Evolutionary conservation across 2,329 filamentous ascomycete genomes (phyloP).

Genomic region (Massarina eburnea): DNA sequence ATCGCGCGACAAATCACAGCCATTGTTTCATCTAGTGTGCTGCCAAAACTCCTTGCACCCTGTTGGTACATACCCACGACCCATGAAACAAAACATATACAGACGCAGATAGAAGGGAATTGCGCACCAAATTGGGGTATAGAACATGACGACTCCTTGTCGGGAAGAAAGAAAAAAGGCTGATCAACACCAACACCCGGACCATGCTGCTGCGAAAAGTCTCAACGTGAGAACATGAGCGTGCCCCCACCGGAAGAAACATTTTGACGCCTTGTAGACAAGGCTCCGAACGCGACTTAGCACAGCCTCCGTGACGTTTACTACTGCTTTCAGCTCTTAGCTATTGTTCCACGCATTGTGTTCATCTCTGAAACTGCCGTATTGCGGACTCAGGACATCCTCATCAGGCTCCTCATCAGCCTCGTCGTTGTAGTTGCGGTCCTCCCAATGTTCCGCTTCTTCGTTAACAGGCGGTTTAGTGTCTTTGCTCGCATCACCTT

Average conservation of each 20-base stretch:
- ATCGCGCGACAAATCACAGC: background rate
- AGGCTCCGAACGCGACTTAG: background rate
- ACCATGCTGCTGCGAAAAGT: background rate
- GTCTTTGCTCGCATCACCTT: conserved; percentile 42
- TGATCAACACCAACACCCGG: background rate
- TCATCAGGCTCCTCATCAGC: conserved; percentile 17
- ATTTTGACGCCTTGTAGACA: background rate
- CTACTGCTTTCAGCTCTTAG: conserved; percentile 6
- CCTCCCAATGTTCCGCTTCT: conserved; percentile 49
- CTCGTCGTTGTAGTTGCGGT: conserved; percentile 30
- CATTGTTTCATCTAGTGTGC: background rate
- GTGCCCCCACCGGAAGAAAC: background rate
- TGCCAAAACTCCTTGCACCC: background rate
- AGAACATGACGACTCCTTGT: conserved; percentile 4
- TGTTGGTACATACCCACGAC: background rate
- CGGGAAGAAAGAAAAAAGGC: background rate
- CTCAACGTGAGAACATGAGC: background rate
- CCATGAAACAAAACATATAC: background rate
- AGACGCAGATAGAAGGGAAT: background rate
- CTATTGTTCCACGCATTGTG: conserved; percentile 43
- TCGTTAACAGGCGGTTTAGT: conserved; percentile 43
- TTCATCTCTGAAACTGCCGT: conserved; percentile 48
- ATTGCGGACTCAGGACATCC: conserved; percentile 37
- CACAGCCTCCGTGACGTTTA: background rate
- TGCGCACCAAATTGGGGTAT: conserved; percentile 10